phyloP scores from a whole-genome alignment of 2,329 filamentous ascomycete genomes.

The Colletotrichum lupini region DNA sequence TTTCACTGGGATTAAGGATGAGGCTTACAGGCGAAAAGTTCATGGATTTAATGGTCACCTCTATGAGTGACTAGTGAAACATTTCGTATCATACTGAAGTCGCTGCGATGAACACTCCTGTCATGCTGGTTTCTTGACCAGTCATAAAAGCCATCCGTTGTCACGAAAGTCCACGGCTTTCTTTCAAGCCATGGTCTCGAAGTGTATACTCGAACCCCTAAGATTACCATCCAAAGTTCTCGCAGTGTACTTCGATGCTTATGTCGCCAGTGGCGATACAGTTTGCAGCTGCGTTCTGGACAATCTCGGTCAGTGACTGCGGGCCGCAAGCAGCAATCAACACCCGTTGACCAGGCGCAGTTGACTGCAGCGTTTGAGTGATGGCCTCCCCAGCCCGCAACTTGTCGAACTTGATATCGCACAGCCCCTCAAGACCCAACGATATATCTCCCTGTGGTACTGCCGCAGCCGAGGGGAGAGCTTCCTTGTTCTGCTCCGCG shows the following conservation, averaged over 20 bases:
- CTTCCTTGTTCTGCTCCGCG: background rate
- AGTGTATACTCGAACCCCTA: too few relatives aligned
- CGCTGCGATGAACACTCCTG: too few relatives aligned
- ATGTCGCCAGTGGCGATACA: background rate
- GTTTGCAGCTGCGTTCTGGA: background rate
- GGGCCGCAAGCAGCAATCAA: background rate
- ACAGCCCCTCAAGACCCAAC: background rate
- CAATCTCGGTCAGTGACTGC: background rate
- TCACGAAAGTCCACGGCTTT: too few relatives aligned
- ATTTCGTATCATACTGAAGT: too few relatives aligned
- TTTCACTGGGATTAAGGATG: too few relatives aligned
- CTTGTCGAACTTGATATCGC: background rate
- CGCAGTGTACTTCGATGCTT: background rate
- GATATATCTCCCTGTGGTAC: background rate
- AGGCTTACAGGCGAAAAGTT: too few relatives aligned
- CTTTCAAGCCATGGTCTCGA: background rate
- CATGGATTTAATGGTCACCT: too few relatives aligned
- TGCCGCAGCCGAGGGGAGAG: background rate
- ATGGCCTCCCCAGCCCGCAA: background rate
- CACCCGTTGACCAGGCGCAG: background rate
- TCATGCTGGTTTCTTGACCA: too few relatives aligned
- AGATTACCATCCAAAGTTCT: background rate
- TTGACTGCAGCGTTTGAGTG: background rate
- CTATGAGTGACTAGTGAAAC: too few relatives aligned
- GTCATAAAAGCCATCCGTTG: too few relatives aligned